phyloP scores from a whole-genome alignment of 2,329 filamentous ascomycete species.

The Sporothrix curviconia region DNA sequence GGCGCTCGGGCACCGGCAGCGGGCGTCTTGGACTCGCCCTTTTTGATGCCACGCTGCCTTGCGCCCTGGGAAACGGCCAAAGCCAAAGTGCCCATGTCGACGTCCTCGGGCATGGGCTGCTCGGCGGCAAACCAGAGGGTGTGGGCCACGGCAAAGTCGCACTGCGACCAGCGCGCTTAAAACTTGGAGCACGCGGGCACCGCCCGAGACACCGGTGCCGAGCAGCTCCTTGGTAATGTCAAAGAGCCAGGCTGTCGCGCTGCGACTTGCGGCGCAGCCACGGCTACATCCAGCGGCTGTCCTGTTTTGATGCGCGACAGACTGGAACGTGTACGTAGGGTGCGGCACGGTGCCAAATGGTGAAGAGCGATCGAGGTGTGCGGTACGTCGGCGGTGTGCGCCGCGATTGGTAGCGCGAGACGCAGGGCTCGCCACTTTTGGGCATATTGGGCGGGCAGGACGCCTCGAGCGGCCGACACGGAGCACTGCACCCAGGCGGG shows the following conservation, averaged over 20 bases:
- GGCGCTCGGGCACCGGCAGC: slow-evolving; percentile 50
- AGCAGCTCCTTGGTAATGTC: slow-evolving; percentile 64
- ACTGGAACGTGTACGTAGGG: slow-evolving; percentile 75
- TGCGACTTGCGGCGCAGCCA: slow-evolving; percentile 62
- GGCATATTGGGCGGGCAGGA: slow-evolving; percentile 79
- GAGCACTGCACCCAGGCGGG: slow-evolving; percentile 71
- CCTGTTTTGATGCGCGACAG: slow-evolving; percentile 57
- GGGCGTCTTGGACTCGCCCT: slow-evolving; percentile 51
- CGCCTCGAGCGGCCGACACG: slow-evolving; percentile 60
- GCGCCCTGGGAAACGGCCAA: slow-evolving; percentile 64
- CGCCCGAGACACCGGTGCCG: slow-evolving; percentile 54
- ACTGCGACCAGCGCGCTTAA: too few relatives aligned
- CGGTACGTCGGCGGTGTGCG: slow-evolving; percentile 59
- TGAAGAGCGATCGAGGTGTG: slow-evolving; percentile 65
- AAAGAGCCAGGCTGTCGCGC: slow-evolving; percentile 73
- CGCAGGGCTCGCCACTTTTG: slow-evolving; percentile 70
- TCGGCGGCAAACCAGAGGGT: slow-evolving; percentile 79
- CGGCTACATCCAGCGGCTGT: slow-evolving; percentile 52
- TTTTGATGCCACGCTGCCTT: slow-evolving; percentile 37
- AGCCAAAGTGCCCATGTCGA: slow-evolving; percentile 91
- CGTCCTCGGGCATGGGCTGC: slow-evolving; percentile 54
- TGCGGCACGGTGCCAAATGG: slow-evolving; percentile 85
- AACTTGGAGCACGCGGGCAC: slow-evolving; percentile 62
- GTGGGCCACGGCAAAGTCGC: slow-evolving; percentile 77
- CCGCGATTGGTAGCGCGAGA: slow-evolving; percentile 58